Conservation (phyloP, 805 yeast species). For the Limtongia smithiae region DNA sequence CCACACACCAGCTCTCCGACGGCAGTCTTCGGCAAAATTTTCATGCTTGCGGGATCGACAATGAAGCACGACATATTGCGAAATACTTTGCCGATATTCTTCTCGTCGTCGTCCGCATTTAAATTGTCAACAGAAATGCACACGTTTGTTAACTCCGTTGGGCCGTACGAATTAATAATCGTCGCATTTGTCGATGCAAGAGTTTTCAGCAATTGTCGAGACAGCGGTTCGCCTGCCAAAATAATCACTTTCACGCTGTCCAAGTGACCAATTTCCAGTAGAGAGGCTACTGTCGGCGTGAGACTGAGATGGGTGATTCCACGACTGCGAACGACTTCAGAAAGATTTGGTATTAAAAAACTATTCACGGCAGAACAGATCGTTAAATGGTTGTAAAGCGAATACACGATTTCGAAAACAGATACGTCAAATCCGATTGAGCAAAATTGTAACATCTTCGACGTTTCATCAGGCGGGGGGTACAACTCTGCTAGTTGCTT, state of each 20-base stretch:
- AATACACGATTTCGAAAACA: conserved; percentile 29
- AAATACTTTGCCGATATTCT: conserved; percentile 29
- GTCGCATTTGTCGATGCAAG: conserved; percentile 17
- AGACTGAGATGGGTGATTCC: conserved; percentile 29
- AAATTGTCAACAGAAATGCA: conserved; percentile 17
- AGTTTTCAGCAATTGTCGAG: not conserved
- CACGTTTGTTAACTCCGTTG: conserved; percentile 32
- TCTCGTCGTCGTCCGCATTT: conserved; percentile 5
- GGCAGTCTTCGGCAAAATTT: conserved; percentile 25
- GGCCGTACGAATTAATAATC: conserved; percentile 30
- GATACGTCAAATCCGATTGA: conserved; percentile 32
- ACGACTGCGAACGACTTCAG: conserved; percentile 9
- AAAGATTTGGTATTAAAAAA: conserved; percentile 21
- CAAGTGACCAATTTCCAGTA: conserved; percentile 67
- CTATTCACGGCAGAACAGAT: conserved; percentile 22
- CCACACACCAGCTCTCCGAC: conserved; percentile 33
- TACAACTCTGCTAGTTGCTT: conserved; percentile 11
- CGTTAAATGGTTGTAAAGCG: conserved; percentile 16
- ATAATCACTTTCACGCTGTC: conserved; percentile 9
- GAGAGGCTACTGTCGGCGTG: conserved; percentile 58
- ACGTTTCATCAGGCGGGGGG: conserved; percentile 8
- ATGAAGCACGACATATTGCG: conserved; percentile 22
- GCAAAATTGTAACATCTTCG: conserved; percentile 29
- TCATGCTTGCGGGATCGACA: conserved; percentile 10
- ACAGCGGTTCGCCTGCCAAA: conserved; percentile 14